Conservation (phyloP, 371 early-diverging fungal genomes). For the Fennellomyces sp. region DNA sequence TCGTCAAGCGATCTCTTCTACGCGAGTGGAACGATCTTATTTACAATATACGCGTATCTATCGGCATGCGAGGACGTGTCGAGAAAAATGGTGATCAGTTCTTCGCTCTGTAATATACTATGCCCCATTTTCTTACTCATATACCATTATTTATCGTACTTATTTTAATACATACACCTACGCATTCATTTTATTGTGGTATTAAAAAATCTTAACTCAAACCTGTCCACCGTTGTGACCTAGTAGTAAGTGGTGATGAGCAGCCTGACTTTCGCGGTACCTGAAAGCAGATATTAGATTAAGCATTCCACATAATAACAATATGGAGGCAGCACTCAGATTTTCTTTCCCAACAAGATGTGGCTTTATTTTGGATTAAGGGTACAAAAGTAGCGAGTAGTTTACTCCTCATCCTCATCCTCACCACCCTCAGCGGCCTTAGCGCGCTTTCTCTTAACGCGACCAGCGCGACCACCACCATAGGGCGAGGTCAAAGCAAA, state of each 20-base stretch:
- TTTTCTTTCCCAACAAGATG: neutral
- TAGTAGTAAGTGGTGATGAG: too few species aligned
- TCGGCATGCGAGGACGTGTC: conserved; percentile 28
- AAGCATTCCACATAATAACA: neutral
- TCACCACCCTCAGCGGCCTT: conserved; percentile 65
- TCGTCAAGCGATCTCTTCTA: conserved; percentile 58
- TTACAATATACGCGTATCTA: conserved; percentile 36
- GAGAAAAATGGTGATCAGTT: conserved; percentile 60
- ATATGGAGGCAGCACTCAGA: neutral
- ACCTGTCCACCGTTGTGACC: too few species aligned
- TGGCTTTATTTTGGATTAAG: neutral
- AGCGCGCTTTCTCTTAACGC: conserved; percentile 94
- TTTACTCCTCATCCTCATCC: conserved; percentile 74
- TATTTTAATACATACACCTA: too few species aligned
- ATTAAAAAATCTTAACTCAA: too few species aligned
- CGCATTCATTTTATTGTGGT: too few species aligned
- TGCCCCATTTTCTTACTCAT: neutral
- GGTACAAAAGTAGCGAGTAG: neutral
- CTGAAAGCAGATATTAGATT: too few species aligned
- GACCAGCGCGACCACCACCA: conserved; percentile 98
- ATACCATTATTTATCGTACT: neutral
- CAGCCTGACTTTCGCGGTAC: too few species aligned
- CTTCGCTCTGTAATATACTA: conserved; percentile 45
- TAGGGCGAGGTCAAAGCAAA: conserved; percentile 97
- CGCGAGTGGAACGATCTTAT: conserved; percentile 59